Conservation (phyloP, 2,329 filamentous ascomycete genomes). For the Monosporascus sp. region DNA sequence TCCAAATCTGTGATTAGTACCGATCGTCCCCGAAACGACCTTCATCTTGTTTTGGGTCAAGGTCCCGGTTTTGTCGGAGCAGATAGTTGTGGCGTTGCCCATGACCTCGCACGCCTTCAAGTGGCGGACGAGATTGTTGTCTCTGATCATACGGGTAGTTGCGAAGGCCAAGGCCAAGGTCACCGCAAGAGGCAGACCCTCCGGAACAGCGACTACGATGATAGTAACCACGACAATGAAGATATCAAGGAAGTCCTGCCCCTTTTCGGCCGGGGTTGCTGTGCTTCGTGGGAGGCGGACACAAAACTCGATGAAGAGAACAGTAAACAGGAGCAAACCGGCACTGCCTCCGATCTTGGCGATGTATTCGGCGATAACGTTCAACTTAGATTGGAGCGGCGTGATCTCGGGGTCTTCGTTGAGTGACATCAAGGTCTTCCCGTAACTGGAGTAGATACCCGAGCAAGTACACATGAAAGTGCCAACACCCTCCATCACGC, state of each 20-base stretch:
- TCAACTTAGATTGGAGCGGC: slow-evolving; percentile 71
- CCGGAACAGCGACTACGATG: slow-evolving; percentile 74
- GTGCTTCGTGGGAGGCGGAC: slow-evolving; percentile 54
- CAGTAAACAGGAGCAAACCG: slow-evolving; percentile 73
- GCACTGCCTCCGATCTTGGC: slow-evolving; percentile 73
- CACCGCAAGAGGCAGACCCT: slow-evolving; percentile 73
- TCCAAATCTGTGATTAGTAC: slow-evolving; percentile 51
- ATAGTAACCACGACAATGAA: slow-evolving; percentile 76
- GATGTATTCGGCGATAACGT: slow-evolving; percentile 70
- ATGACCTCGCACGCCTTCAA: slow-evolving; percentile 76
- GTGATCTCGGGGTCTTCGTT: slow-evolving; percentile 72
- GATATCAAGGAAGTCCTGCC: slow-evolving; percentile 70
- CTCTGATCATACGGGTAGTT: slow-evolving; percentile 70
- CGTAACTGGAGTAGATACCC: slow-evolving; percentile 68
- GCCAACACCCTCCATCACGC: slow-evolving; percentile 72
- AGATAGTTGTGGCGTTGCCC: slow-evolving; percentile 70
- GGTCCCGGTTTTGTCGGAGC: slow-evolving; percentile 64
- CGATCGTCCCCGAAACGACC: slow-evolving; percentile 56
- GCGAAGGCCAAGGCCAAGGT: slow-evolving; percentile 73
- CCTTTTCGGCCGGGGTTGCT: slow-evolving; percentile 63
- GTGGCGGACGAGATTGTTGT: slow-evolving; percentile 72
- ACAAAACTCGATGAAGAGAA: slow-evolving; percentile 81
- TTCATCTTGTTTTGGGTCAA: slow-evolving; percentile 66
- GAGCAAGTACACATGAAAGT: slow-evolving; percentile 71
- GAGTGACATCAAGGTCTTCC: slow-evolving; percentile 68